phyloP scores from a whole-genome alignment of 352 stramenopile genomes.

The Blastocystis sp. region DNA sequence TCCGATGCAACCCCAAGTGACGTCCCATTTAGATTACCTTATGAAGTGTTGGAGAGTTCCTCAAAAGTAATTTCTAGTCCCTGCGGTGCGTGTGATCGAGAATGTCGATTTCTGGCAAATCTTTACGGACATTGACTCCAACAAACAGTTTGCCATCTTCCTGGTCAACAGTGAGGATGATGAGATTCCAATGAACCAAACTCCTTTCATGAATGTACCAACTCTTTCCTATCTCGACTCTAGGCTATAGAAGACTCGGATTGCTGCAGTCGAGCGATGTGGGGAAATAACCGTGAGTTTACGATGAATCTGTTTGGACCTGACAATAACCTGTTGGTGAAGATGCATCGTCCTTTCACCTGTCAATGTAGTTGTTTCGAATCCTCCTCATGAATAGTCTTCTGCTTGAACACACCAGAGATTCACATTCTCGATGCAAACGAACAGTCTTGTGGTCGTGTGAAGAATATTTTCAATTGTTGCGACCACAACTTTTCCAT shows the following conservation, averaged over 20 bases:
- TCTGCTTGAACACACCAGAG: slow-evolving; percentile 32
- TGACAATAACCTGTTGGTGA: neutral
- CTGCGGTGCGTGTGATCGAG: slow-evolving; percentile 1
- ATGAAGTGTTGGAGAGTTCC: neutral
- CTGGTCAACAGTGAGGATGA: slow-evolving; percentile 44
- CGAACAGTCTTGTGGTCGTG: neutral
- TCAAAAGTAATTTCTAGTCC: neutral
- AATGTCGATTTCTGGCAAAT: slow-evolving; percentile 10
- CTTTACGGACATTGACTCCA: neutral
- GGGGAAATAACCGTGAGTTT: slow-evolving; percentile 28
- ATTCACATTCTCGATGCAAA: slow-evolving; percentile 55
- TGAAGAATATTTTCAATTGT: slow-evolving; percentile 56
- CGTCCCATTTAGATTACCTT: neutral
- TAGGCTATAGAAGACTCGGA: slow-evolving; percentile 51
- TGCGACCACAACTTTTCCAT: slow-evolving; percentile 33
- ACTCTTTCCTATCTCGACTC: neutral
- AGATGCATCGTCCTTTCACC: slow-evolving; percentile 56
- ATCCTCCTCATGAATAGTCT: neutral
- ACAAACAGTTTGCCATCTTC: slow-evolving; percentile 28
- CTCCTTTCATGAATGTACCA: slow-evolving; percentile 21
- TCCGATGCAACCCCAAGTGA: neutral
- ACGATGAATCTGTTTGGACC: slow-evolving; percentile 34
- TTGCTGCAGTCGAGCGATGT: slow-evolving; percentile 42
- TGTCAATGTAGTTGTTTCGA: slow-evolving; percentile 12
- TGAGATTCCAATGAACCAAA: slow-evolving; percentile 37